A percentile compares a stretch with the other conserved stretches of the same genome.
Evolutionary conservation across 495 filamentous ascomycete species (phyloP).

Genomic region (Melanomma pulvis-pyrius): DNA sequence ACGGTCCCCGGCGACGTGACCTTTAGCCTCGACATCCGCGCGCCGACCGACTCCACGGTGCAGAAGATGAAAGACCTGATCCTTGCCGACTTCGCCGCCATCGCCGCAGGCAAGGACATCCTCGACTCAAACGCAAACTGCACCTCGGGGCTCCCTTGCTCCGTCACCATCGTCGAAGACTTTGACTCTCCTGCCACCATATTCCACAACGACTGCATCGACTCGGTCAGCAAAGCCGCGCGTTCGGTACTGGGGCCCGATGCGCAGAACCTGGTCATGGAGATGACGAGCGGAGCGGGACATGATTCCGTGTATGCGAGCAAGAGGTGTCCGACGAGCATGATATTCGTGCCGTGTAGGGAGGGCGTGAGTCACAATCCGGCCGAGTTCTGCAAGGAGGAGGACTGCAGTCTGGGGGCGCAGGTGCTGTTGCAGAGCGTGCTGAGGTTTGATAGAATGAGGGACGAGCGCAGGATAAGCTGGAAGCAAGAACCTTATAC

Average conservation of each 20-base stretch:
- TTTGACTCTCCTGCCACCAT: slow-evolving; percentile 65
- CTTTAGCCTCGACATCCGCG: slow-evolving; percentile 74
- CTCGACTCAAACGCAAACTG: slow-evolving; percentile 45
- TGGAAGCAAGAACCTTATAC: slow-evolving; percentile 28
- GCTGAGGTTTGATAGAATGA: slow-evolving; percentile 59
- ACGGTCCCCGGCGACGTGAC: slow-evolving; percentile 71
- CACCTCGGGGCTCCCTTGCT: slow-evolving; percentile 57
- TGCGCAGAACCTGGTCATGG: slow-evolving; percentile 45
- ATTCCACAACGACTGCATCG: slow-evolving; percentile 72
- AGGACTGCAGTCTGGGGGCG: slow-evolving; percentile 65
- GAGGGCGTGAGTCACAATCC: slow-evolving; percentile 70
- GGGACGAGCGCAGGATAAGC: slow-evolving; percentile 28
- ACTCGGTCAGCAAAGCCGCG: slow-evolving; percentile 65
- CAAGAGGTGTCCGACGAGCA: slow-evolving; percentile 62
- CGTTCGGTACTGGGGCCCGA: slow-evolving; percentile 55
- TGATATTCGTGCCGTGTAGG: slow-evolving; percentile 69
- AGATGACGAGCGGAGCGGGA: slow-evolving; percentile 58
- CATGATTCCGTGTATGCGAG: slow-evolving; percentile 69
- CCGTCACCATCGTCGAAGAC: slow-evolving; percentile 62
- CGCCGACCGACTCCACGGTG: slow-evolving; percentile 60
- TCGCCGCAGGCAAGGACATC: slow-evolving; percentile 58
- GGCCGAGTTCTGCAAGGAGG: slow-evolving; percentile 60
- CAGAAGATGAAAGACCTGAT: slow-evolving; percentile 59
- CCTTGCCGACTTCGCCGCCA: slow-evolving; percentile 57
- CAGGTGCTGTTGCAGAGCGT: slow-evolving; percentile 65